These are phyloP conservation scores for Gnomoniopsis sp. DNA, from an alignment of 2,329 filamentous ascomycete species.

Conservation along the genomic window DNA sequence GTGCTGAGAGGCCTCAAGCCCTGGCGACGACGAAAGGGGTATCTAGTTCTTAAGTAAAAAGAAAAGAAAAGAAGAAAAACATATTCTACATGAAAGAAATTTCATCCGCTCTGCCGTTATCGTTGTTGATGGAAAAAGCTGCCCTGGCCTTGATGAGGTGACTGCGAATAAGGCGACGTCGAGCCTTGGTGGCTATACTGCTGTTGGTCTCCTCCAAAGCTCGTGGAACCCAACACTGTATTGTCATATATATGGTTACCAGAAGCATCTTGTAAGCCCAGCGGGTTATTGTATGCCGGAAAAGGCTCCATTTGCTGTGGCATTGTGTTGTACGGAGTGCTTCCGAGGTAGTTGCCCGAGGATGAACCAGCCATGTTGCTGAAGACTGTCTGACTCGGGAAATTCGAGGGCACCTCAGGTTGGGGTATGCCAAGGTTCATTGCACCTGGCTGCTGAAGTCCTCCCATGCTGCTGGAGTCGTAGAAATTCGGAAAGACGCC, in stretches of 20 bases:
- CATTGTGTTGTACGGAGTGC: constrained; percentile 30
- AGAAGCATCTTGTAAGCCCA: constrained; percentile 12
- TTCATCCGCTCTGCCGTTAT: not conserved
- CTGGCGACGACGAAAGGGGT: not conserved
- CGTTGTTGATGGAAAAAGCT: constrained; percentile 31
- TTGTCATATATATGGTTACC: constrained; percentile 29
- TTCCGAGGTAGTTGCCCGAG: constrained; percentile 23
- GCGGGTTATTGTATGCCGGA: constrained; percentile 13
- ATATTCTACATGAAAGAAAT: not conserved
- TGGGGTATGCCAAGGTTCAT: constrained; percentile 8
- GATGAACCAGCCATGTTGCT: constrained; percentile 30
- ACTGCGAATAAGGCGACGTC: constrained; percentile 39
- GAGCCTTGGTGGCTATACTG: constrained; percentile 40
- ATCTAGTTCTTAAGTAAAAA: not conserved
- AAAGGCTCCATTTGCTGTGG: constrained; percentile 22
- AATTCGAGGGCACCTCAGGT: constrained; percentile 16
- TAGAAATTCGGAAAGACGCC: constrained; percentile 13
- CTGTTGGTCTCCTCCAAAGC: constrained; percentile 24
- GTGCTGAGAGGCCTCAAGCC: not conserved
- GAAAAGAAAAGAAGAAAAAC: not conserved
- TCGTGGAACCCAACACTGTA: constrained; percentile 27
- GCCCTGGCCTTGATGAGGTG: constrained; percentile 35
- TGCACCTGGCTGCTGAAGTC: constrained; percentile 8
- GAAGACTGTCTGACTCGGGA: constrained; percentile 21
- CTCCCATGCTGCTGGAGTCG: constrained; percentile 4